Conservation (phyloP, 73 alveolate species). For the Diophrys appendiculata region DNA sequence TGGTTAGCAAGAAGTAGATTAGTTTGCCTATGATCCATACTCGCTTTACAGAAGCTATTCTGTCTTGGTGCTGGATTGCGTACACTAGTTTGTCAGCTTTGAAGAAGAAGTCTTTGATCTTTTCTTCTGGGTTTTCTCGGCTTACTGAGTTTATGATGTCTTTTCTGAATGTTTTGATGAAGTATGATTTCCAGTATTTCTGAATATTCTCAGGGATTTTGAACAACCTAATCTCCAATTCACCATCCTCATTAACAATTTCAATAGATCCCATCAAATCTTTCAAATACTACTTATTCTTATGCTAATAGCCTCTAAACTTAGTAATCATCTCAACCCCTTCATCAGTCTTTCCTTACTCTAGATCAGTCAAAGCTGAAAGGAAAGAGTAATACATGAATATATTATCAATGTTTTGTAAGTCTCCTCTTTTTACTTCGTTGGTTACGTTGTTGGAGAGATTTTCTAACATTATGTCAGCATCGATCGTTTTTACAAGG, state of each 20-base stretch:
- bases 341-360: background rate
- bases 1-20: background rate
- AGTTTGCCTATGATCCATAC: background rate
- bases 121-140: too few relatives aligned
- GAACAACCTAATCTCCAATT: background rate
- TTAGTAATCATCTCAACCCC: background rate
- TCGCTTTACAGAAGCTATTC: background rate
- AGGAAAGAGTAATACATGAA: slow-evolving; percentile 1
- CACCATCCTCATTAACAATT: background rate
- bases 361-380: background rate
- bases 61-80: slow-evolving; percentile 1
- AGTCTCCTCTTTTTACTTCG: background rate
- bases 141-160: background rate
- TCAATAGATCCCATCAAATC: background rate
- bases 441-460: background rate
- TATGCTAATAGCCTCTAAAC: background rate
- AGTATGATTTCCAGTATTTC: background rate
- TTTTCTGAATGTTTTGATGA: background rate
- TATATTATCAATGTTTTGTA: background rate
- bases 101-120: background rate
- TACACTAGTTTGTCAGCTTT: background rate
- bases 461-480: background rate
- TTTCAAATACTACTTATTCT: background rate
- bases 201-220: slow-evolving; percentile 2
- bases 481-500: too few relatives aligned